Evolutionary conservation across 768 basidiomycete species (phyloP), one percentile per base, ranked within the genome.

Genomic region (Auricularia cornea): DNA sequence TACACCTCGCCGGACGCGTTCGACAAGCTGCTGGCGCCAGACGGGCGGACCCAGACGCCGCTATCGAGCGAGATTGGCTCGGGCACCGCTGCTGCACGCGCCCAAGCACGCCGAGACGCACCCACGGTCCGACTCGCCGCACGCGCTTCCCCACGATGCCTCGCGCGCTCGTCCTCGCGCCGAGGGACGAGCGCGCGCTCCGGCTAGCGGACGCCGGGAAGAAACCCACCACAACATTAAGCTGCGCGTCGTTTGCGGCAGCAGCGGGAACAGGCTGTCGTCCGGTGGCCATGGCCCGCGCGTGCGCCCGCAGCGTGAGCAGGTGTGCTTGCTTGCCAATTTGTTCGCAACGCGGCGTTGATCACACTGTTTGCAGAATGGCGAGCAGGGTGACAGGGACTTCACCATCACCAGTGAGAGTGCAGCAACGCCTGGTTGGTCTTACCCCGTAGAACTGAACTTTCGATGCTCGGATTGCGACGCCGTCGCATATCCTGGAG

Each of bases 1-100:
- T 33, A 40, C 33, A 60, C 44, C 32, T 56, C 61, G 32, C 28
- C 31, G 38, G 23, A n/a, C 3, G 31, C 28, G 18, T 33, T 16
- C 11, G 16, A n/a, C 26, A 5, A 26, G 20, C 23, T 40, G 26
- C 33, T 31, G 33, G 31, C 56, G 10, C 38, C 29, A 38, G 35
- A 38, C 23, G 44, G 26, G 1, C 72, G 72, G 63, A 66, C 69
- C 11, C 71, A 78, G 63, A 87, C 81, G 66, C 81, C 95, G 6
- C 80, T 96, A 1, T 93, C 92, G 0, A 87, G 89, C 0, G 93
- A 95, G 73, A 96, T 92, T 0, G 94, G 94, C 18, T 93, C 92
- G 0, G 94, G 93, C 1, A 96, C 94, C 94, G 0, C 73, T 95
- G 61, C 79, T 96, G 2, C 89, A 95, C 66, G 77, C 81, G 66